Base-by-base conservation (phyloP, 352 stramenopile genomes). In the Globisporangium acanthophoron region DNA sequence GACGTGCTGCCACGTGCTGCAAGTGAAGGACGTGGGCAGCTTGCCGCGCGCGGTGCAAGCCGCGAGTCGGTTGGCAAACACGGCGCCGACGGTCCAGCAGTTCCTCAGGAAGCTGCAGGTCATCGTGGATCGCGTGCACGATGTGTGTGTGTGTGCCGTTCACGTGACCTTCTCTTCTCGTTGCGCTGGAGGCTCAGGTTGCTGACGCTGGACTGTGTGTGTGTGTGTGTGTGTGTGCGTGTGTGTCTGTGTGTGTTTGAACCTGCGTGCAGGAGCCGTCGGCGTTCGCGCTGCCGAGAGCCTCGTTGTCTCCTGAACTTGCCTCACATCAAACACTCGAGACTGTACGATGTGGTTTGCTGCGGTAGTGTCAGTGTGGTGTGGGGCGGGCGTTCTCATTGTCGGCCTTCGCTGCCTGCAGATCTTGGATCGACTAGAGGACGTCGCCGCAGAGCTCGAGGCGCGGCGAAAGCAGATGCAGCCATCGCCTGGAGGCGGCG, bases 1-100 rank as follows among this genome's bases (percentile, higher is more conserved):
- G 16, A 56, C 62, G 1, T 76, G 68, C 39, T 73, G 65, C 52
- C 49, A 70, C 18, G 63, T 53, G 31, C 24, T 73, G 21, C 54
- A 60, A 1, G 55, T 66, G 11, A 52, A 59, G 9, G 43, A 66
- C 16, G 56, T 76, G 18, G 53, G 54, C 0, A 59, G 58, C 13
- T 48, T 76, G 12, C 61, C 62, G 2, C 61, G 41, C 9, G 45
- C 27, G 2, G 46, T 58, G n/a, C 54, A 63, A 15, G 20, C 39
- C 3, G 35, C 21, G 31, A 53, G 24, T 29, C 60, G 60, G 1
- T 33, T 40, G 3, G 48, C 54, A 7, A 47, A 13, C 16, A 24
- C 56, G 20, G 29, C 56, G 8, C 47, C 54, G 1, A 46, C 35
- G 2, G 33, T 58, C n/a, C 48, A 62, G 54, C 54, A 44, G 3